phyloP scores from a whole-genome alignment of 257 asterid species.

The Solanum appendiculatum region DNA sequence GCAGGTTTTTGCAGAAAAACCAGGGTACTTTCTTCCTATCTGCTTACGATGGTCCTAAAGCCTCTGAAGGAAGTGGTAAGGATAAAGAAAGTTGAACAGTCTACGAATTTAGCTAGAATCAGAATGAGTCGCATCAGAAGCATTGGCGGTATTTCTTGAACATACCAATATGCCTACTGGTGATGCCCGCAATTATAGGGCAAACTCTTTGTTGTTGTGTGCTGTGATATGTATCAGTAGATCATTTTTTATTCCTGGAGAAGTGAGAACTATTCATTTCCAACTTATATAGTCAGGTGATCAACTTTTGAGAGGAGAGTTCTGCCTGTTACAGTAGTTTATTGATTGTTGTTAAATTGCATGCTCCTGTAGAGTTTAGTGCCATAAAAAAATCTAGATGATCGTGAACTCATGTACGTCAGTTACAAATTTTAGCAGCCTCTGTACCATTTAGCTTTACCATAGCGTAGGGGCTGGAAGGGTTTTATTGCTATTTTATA shows the following conservation, averaged over 20 bases:
- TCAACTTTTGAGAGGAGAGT: not conserved
- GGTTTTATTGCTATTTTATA: not conserved
- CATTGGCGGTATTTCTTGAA: slow-evolving; percentile 1
- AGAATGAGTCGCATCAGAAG: slow-evolving; percentile 2
- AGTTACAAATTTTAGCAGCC: not conserved
- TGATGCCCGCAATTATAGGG: not conserved
- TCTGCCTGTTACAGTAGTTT: not conserved
- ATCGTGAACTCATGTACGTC: not conserved
- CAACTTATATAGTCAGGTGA: not conserved
- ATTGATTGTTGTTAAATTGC: not conserved
- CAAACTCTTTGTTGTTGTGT: not conserved
- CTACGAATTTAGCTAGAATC: slow-evolving; percentile 9
- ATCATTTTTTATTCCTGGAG: not conserved
- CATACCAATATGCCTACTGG: slow-evolving; percentile 4
- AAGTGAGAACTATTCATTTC: not conserved
- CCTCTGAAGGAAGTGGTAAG: slow-evolving; percentile 40
- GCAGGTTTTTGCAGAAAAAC: slow-evolving; percentile 74
- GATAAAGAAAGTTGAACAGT: slow-evolving; percentile 37
- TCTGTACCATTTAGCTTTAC: not conserved
- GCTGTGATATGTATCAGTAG: not conserved
- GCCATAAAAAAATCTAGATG: not conserved
- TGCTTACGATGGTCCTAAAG: slow-evolving; percentile 47
- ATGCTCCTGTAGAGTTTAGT: not conserved
- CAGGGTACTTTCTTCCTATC: slow-evolving; percentile 59
- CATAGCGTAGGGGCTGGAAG: not conserved